phyloP scores from a whole-genome alignment of 371 early-diverging fungal genomes.

The Blakeslea trispora region DNA sequence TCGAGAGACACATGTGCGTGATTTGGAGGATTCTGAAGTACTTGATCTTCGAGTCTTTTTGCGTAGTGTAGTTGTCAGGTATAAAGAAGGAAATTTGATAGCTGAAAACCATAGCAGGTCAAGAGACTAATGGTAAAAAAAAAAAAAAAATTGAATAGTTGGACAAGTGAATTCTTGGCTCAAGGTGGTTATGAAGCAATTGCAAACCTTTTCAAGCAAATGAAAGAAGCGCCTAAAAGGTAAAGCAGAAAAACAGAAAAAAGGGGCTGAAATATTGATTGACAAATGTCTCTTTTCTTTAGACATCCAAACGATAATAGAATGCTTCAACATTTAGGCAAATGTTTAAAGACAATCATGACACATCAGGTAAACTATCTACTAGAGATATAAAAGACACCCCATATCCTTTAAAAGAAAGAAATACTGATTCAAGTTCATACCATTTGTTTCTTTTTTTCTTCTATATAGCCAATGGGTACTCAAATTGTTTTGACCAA shows the following conservation, averaged over 20 bases:
- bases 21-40: slow-evolving; percentile 41
- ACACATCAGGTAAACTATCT: slow-evolving; percentile 45
- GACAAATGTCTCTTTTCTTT: not conserved
- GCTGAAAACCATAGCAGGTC: too few relatives aligned
- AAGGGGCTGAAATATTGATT: too few relatives aligned
- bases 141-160: slow-evolving; percentile 20
- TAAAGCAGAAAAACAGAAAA: slow-evolving; percentile 5
- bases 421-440: not conserved
- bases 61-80: slow-evolving; percentile 46
- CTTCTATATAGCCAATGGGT: slow-evolving; percentile 29
- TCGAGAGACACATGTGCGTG: slow-evolving; percentile 33
- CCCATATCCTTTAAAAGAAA: too few relatives aligned
- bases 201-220: slow-evolving; percentile 40
- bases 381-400: too few relatives aligned
- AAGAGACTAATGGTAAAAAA: not conserved
- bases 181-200: slow-evolving; percentile 48
- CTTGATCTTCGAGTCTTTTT: slow-evolving; percentile 45
- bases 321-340: slow-evolving; percentile 41
- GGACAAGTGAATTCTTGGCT: slow-evolving; percentile 52
- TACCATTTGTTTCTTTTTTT: too few relatives aligned
- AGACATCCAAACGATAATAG: slow-evolving; percentile 40
- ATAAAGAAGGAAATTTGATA: too few relatives aligned
- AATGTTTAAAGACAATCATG: slow-evolving; percentile 53
- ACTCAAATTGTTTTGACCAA: slow-evolving; percentile 41
- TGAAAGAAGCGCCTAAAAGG: slow-evolving; percentile 46